Evolutionary conservation across 2,329 filamentous ascomycete genomes (phyloP).

Genomic region (Colletotrichum camelliae): DNA sequence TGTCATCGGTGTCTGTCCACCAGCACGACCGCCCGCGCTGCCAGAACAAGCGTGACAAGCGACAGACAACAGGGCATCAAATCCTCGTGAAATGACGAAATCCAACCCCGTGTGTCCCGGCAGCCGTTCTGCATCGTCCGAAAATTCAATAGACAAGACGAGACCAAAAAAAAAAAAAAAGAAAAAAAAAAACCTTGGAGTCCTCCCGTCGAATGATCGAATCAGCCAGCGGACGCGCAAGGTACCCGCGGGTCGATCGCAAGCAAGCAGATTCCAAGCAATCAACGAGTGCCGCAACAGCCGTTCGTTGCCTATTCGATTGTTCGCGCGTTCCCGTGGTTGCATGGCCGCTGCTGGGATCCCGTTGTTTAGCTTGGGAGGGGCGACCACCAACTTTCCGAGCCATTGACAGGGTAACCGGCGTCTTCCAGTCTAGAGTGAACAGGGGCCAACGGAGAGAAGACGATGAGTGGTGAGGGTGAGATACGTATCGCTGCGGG

Average conservation of each 20-base stretch:
- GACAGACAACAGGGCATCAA: neutral
- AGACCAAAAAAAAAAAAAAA: neutral
- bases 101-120: neutral
- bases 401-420: slow-evolving; percentile 19
- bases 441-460: neutral
- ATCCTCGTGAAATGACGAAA: neutral
- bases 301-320: slow-evolving; percentile 16
- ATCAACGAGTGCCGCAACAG: slow-evolving; percentile 16
- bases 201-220: neutral
- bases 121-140: neutral
- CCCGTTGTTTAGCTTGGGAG: slow-evolving; percentile 7
- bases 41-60: neutral
- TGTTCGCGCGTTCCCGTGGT: slow-evolving; percentile 14
- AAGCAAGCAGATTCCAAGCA: slow-evolving; percentile 4
- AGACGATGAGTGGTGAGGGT: neutral
- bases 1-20: neutral
- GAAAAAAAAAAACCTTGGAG: neutral
- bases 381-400: neutral
- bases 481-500: neutral
- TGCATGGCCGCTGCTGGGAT: slow-evolving; percentile 10
- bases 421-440: neutral
- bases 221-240: neutral
- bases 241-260: slow-evolving; percentile 4
- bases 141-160: neutral
- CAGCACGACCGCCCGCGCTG: neutral